Conservation (phyloP, 2,329 filamentous ascomycete species). For the Ploettnerulaceae sp. region DNA sequence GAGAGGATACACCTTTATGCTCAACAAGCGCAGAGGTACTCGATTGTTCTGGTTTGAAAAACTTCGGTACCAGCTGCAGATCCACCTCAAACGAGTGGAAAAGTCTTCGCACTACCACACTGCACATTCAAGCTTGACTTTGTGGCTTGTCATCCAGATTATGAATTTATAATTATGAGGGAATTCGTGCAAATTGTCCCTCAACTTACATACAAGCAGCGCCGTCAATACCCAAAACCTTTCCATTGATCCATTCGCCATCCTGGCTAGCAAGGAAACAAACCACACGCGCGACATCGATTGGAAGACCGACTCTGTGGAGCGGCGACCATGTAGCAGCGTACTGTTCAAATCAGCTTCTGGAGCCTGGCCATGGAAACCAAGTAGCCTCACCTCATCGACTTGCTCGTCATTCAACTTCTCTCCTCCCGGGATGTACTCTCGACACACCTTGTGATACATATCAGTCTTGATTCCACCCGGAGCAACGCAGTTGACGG, state of each 20-base stretch:
- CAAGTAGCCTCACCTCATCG: slow-evolving; percentile 40
- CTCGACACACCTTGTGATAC: slow-evolving; percentile 62
- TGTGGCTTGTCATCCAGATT: neutral
- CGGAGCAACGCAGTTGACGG: slow-evolving; percentile 63
- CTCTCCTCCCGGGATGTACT: slow-evolving; percentile 56
- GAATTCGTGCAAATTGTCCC: neutral
- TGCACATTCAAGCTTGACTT: no score
- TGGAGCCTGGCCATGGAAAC: neutral
- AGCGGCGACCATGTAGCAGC: slow-evolving; percentile 60
- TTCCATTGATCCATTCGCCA: slow-evolving; percentile 21
- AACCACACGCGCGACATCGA: slow-evolving; percentile 49
- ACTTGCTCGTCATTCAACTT: slow-evolving; percentile 53
- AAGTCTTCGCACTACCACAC: no score
- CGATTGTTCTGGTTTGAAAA: no score
- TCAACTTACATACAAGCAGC: slow-evolving; percentile 17
- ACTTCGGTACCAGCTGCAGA: no score
- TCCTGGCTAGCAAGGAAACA: slow-evolving; percentile 21
- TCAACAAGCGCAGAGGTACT: no score
- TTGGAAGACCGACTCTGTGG: slow-evolving; percentile 60
- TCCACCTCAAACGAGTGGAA: no score
- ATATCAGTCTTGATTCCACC: slow-evolving; percentile 64
- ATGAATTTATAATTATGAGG: neutral
- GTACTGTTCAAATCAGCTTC: slow-evolving; percentile 39
- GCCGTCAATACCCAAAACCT: slow-evolving; percentile 19
- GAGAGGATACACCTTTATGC: no score